phyloP scores from a whole-genome alignment of 2,329 filamentous ascomycete genomes.

The Exserohilum rostratum region DNA sequence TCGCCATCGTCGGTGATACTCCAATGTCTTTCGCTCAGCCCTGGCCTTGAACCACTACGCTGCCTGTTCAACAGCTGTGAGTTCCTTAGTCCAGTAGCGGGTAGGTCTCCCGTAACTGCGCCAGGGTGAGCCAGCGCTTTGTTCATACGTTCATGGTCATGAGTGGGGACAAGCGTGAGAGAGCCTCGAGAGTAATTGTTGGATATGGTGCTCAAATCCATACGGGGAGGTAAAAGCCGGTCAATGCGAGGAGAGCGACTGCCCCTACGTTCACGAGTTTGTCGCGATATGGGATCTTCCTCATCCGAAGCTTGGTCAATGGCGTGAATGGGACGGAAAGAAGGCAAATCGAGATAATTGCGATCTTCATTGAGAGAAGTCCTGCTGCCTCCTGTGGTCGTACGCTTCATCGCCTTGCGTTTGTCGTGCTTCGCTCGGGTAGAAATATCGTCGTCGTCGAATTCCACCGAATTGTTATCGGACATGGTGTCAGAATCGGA shows the following conservation, averaged over 20 bases:
- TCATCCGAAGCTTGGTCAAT: constrained; percentile 26
- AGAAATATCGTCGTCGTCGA: constrained; percentile 34
- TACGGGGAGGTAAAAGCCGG: constrained; percentile 56
- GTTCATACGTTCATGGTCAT: constrained; percentile 37
- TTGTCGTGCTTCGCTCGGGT: constrained; percentile 16
- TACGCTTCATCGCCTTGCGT: constrained; percentile 42
- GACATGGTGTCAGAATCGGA: constrained; percentile 54
- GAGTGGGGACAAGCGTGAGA: constrained; percentile 30
- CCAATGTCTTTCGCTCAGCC: constrained; percentile 58
- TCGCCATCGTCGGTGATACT: constrained; percentile 59
- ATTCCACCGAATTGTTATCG: constrained; percentile 53
- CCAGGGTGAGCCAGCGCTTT: constrained; percentile 42
- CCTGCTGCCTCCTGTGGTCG: constrained; percentile 29
- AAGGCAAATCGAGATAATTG: constrained; percentile 45
- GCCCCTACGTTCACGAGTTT: constrained; percentile 45
- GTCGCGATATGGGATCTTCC: constrained; percentile 51
- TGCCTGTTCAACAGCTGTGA: constrained; percentile 15
- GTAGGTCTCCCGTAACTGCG: constrained; percentile 33
- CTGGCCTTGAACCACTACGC: constrained; percentile 42
- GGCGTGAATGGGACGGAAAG: constrained; percentile 40
- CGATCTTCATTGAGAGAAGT: constrained; percentile 33
- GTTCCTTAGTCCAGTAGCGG: constrained; percentile 38
- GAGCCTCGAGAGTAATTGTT: constrained; percentile 26
- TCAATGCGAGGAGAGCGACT: constrained; percentile 53
- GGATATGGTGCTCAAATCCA: constrained; percentile 51